phyloP scores from a whole-genome alignment of 208 protist genomes.

The Vickermania spadyakhi region DNA sequence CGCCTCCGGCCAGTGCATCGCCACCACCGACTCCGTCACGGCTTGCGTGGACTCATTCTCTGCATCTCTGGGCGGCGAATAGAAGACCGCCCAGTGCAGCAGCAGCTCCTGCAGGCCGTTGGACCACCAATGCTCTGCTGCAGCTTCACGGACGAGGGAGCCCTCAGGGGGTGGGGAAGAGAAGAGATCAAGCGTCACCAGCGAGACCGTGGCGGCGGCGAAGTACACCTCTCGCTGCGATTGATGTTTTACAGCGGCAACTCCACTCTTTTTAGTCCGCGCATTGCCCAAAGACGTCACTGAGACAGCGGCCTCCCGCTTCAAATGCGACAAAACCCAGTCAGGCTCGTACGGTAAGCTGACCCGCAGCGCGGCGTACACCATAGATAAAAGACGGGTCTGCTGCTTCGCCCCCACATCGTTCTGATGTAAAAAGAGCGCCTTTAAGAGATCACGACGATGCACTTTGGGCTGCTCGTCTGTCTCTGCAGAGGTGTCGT shows the following conservation, averaged over 20 bases:
- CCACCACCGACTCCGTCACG: conserved; percentile 59
- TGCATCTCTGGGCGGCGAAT: conserved; percentile 63
- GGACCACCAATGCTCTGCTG: neutral
- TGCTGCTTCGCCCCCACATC: conserved; percentile 63
- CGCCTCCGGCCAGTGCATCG: conserved; percentile 27
- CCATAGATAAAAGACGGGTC: conserved; percentile 36
- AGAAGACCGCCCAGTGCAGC: conserved; percentile 55
- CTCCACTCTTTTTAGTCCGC: conserved; percentile 1
- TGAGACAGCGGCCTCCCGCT: conserved; percentile 12
- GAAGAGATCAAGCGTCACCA: conserved; percentile 43
- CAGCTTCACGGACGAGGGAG: neutral
- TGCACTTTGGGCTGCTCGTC: conserved; percentile 12
- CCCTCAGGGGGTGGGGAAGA: too few relatives aligned
- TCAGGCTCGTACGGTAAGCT: conserved; percentile 23
- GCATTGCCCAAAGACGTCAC: neutral
- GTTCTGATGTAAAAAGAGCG: conserved; percentile 49
- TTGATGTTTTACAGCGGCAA: conserved; percentile 29
- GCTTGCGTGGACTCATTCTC: conserved; percentile 72
- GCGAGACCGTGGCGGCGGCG: conserved; percentile 18
- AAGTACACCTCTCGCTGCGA: neutral
- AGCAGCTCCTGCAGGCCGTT: conserved; percentile 29
- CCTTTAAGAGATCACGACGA: conserved; percentile 20
- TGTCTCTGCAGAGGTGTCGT: neutral
- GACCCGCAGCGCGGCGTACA: conserved; percentile 42
- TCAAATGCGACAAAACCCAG: conserved; percentile 12